These are phyloP conservation scores for Pseudocercospora eumusae DNA, from an alignment of 2,329 filamentous ascomycete species.

Conservation along the genomic window DNA sequence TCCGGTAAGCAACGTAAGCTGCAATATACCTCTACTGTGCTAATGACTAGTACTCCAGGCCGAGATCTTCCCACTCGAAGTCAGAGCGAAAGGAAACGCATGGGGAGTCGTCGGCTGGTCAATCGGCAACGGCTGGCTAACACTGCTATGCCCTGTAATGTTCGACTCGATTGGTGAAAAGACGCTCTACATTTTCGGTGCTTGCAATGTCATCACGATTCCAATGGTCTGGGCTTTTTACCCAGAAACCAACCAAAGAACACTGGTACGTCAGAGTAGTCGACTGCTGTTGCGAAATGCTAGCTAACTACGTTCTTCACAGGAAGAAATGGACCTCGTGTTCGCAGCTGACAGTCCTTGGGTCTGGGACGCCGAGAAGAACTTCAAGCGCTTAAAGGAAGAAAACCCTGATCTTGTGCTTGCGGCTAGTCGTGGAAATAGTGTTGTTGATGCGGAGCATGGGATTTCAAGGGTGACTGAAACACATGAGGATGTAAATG, in stretches of 20 bases:
- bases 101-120: conserved; percentile 76
- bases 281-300: no score
- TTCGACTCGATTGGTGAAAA: conserved; percentile 67
- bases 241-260: conserved; percentile 70
- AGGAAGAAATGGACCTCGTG: conserved; percentile 71
- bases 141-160: conserved; percentile 52
- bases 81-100: conserved; percentile 72
- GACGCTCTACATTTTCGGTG: conserved; percentile 73
- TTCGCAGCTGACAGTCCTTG: conserved; percentile 68
- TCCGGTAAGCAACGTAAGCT: conserved; percentile 22
- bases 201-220: conserved; percentile 65
- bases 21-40: neutral
- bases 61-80: conserved; percentile 71
- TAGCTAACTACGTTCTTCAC: neutral
- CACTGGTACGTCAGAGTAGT: no score
- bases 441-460: conserved; percentile 31
- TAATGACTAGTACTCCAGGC: conserved; percentile 49
- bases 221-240: conserved; percentile 73
- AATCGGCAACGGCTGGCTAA: conserved; percentile 68
- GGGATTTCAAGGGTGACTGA: conserved; percentile 22
- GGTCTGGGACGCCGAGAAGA: conserved; percentile 70
- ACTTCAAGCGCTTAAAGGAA: conserved; percentile 62
- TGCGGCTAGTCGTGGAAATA: conserved; percentile 36
- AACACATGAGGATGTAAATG: conserved; percentile 23
- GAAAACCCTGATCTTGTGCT: conserved; percentile 53